A percentile compares a stretch with the other conserved stretches of the same genome.
Conservation (phyloP, 2,329 filamentous ascomycete species). For the Colletotrichum scovillei region DNA sequence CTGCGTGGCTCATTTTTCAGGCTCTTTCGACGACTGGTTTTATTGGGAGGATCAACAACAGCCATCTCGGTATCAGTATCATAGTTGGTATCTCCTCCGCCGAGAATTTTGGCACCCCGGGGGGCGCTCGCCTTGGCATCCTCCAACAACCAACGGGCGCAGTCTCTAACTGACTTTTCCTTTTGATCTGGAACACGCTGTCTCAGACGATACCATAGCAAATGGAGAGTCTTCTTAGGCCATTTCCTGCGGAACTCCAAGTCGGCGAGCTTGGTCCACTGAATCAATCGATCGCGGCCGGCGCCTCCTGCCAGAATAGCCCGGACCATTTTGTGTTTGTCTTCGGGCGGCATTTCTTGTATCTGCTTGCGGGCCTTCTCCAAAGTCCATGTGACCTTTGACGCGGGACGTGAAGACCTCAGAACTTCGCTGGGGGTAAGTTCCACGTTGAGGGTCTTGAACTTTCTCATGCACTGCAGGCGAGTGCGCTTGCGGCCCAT, state of each 20-base stretch:
- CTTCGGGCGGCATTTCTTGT: conserved; percentile 53
- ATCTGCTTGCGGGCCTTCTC: conserved; percentile 56
- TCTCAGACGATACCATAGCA: conserved; percentile 54
- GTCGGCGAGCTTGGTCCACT: conserved; percentile 59
- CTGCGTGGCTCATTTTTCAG: background rate
- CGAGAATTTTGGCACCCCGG: conserved; percentile 1
- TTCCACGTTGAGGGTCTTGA: conserved; percentile 59
- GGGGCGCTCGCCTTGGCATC: conserved; percentile 41
- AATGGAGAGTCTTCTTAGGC: conserved; percentile 49
- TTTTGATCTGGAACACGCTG: conserved; percentile 47
- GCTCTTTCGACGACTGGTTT: background rate
- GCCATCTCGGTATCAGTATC: conserved; percentile 12
- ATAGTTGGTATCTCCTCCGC: conserved; percentile 8
- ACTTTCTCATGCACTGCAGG: conserved; percentile 77
- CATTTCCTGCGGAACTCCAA: conserved; percentile 52
- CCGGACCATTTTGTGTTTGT: conserved; percentile 57
- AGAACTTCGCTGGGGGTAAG: conserved; percentile 47
- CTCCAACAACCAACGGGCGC: conserved; percentile 48
- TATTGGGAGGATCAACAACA: background rate
- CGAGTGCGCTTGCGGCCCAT: conserved; percentile 72
- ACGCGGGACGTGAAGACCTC: conserved; percentile 45
- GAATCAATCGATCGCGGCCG: conserved; percentile 57
- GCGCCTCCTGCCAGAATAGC: conserved; percentile 56
- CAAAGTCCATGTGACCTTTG: conserved; percentile 53
- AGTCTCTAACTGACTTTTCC: conserved; percentile 46